phyloP scores from a whole-genome alignment of 2,329 filamentous ascomycete genomes.

The Polychaeton citri region DNA sequence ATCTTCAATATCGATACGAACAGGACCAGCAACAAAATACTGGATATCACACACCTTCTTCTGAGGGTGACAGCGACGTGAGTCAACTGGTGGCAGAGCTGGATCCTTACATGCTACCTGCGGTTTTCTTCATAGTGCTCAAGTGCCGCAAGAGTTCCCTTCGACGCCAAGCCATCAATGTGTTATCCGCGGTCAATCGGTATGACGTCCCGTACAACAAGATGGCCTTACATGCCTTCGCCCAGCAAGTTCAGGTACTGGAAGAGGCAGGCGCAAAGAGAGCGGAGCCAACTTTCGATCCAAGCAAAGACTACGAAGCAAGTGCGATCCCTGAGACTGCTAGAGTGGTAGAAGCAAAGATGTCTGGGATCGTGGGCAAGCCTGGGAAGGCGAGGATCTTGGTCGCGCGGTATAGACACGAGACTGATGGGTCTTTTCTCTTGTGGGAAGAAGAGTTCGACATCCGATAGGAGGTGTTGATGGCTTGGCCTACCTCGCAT shows the following conservation, averaged over 20 bases:
- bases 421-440: background rate
- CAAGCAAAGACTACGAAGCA: background rate
- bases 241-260: background rate
- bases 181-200: conserved; percentile 1
- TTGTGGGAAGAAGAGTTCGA: background rate
- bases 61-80: no score
- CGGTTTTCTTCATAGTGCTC: conserved; percentile 3
- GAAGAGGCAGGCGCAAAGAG: background rate
- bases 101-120: conserved; percentile 1
- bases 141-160: conserved; percentile 4
- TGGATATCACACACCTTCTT: no score
- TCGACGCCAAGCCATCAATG: conserved; percentile 3
- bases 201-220: background rate
- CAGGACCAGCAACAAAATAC: no score
- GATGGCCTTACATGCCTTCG: background rate
- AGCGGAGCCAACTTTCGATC: background rate
- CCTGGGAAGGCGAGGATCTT: background rate
- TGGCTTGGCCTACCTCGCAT: no score
- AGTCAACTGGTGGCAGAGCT: no score
- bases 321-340: background rate
- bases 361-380: background rate
- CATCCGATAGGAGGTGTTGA: background rate
- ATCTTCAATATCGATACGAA: no score
- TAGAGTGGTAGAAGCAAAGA: background rate
- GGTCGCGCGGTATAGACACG: background rate